Conservation (phyloP, 2,329 filamentous ascomycete genomes). For the Cladosporium sp. region DNA sequence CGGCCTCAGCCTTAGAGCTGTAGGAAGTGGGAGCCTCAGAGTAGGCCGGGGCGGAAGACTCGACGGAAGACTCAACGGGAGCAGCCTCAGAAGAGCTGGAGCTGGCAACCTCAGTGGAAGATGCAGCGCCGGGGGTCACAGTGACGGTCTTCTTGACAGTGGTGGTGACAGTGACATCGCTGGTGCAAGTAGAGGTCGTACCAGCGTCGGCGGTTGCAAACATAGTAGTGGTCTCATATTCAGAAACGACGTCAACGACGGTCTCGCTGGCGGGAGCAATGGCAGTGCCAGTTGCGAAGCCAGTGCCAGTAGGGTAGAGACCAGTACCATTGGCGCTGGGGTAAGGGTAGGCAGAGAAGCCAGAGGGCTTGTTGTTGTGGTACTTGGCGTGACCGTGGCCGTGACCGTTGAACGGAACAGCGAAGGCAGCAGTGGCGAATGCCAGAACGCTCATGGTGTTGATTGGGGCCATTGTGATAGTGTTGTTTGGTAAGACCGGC, state of each 20-base stretch:
- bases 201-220: conserved; percentile 28
- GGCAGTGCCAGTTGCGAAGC: conserved; percentile 21
- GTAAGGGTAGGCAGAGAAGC: conserved; percentile 31
- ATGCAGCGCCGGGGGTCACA: conserved; percentile 18
- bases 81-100: conserved; percentile 21
- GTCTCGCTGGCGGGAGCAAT: conserved; percentile 22
- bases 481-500: conserved; percentile 24
- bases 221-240: conserved; percentile 23
- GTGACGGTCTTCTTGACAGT: conserved; percentile 44
- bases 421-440: conserved; percentile 42
- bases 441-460: conserved; percentile 45
- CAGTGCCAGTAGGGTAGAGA: conserved; percentile 23
- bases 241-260: conserved; percentile 15
- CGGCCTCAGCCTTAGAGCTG: conserved; percentile 17
- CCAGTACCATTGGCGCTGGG: conserved; percentile 31
- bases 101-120: not conserved
- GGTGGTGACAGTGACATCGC: conserved; percentile 43
- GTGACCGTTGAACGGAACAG: conserved; percentile 38
- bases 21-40: conserved; percentile 14
- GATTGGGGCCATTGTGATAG: conserved; percentile 36
- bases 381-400: conserved; percentile 32
- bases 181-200: conserved; percentile 23
- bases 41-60: conserved; percentile 20
- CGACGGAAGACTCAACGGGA: conserved; percentile 12
- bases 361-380: conserved; percentile 33